Conservation (phyloP, 1,139 yeast species). For the Scheffersomyces stambukii region DNA sequence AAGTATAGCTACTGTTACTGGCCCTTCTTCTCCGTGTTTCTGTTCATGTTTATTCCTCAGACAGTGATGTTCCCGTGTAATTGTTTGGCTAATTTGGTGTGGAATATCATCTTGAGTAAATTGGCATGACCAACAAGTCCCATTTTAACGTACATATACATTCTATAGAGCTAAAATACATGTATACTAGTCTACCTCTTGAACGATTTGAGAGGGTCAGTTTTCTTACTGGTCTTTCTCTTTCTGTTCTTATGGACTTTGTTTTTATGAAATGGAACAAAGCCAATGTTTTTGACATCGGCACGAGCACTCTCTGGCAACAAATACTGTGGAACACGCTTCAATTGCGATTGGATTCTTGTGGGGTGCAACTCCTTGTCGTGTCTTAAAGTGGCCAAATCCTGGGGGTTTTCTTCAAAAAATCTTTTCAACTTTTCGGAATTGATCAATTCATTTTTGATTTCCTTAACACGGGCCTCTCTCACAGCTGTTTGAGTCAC, state of each 20-base stretch:
- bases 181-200: conserved; percentile 13
- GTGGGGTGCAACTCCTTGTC: conserved; percentile 85
- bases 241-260: conserved; percentile 41
- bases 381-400: conserved; percentile 81
- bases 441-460: conserved; percentile 80
- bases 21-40: conserved; percentile 53
- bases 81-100: conserved; percentile 51
- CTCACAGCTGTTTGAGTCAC: conserved; percentile 87
- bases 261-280: conserved; percentile 70
- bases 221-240: conserved; percentile 38
- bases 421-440: conserved; percentile 90
- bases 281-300: conserved; percentile 59
- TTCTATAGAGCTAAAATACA: not conserved
- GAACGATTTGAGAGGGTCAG: conserved; percentile 67
- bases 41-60: conserved; percentile 47
- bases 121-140: conserved; percentile 16
- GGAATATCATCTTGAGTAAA: conserved; percentile 51
- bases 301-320: conserved; percentile 76
- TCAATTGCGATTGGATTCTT: conserved; percentile 78
- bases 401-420: conserved; percentile 98
- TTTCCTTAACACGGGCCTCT: conserved; percentile 90
- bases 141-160: not conserved
- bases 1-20: conserved; percentile 54
- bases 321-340: conserved; percentile 88
- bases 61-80: conserved; percentile 53